Evolutionary conservation across 2,329 filamentous ascomycete genomes (phyloP), one percentile per base, ranked within the genome.

Genomic region (Orbilia blumenaviensis): DNA sequence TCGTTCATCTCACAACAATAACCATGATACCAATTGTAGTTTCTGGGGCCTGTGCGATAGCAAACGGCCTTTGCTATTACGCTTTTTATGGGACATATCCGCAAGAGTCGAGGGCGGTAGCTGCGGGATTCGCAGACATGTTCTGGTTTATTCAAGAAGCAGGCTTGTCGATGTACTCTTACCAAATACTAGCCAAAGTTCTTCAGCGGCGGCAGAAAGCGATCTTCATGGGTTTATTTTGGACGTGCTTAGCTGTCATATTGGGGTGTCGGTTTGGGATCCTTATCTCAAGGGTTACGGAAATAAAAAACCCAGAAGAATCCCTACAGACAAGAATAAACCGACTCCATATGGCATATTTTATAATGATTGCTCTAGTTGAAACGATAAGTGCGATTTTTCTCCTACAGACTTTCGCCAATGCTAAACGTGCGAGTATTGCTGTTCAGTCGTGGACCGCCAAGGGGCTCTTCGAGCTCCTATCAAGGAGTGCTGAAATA

Each of bases 201-300:
- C 82, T 88, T 0, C 84, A 84, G 67, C 10, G 48, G 10, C 78
- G 78, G n/a, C 79, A 80, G 14, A 81, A 82, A 76, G 81, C 83
- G 1, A 81, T 86, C 2, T 88, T 88, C 72, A 83, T 85, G 41
- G 80, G 81, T 2, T 84, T 89, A 3, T 87, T 89, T 78, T 89
- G 88, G 77, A 85, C 85, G 2, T 87, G 90, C 77, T 82, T 90
- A 36, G 82, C 85, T 0, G 82, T 87, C 8, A 86, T 89, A 38
- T 80, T 82, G 1, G 81, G 85, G 0, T 84, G 89, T 41, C 85
- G 88, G 50, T 79, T 85, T 8, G 77, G 80, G 12, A 84, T 85
- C 42, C 79, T 82, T 10, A 78, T 80, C 2, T 78, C 80, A 0
- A 79, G 84, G 25, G 79, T 81, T 1, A 78, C 77, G 5, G 80